Evolutionary conservation across 2,329 filamentous ascomycete species (phyloP).

Genomic region (Pseudogymnoascus sp.): DNA sequence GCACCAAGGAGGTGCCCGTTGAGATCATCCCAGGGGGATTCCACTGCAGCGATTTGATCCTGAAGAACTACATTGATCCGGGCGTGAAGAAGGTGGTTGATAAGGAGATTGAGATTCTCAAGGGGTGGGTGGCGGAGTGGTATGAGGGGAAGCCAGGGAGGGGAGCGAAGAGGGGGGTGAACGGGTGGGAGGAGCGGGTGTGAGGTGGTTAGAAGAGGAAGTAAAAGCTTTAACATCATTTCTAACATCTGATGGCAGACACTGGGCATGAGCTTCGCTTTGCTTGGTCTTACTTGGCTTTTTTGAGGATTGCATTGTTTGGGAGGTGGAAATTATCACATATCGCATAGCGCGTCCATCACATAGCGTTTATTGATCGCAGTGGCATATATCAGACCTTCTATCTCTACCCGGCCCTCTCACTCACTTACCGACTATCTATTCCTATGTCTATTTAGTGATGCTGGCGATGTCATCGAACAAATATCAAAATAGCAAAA

Average conservation of each 20-base stretch:
- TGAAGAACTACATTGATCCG: slow-evolving; percentile 39
- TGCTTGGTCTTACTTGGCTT: neutral
- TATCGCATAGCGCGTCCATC: neutral
- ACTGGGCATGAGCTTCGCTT: neutral
- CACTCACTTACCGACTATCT: neutral
- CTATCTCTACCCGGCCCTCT: neutral
- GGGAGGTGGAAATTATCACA: neutral
- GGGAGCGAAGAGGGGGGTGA: neutral
- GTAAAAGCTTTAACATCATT: neutral
- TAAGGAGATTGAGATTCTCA: slow-evolving; percentile 40
- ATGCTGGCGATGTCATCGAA: neutral
- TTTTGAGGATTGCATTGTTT: neutral
- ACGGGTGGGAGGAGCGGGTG: neutral
- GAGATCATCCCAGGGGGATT: slow-evolving; percentile 44
- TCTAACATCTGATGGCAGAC: neutral
- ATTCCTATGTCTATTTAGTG: neutral
- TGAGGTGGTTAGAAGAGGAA: neutral
- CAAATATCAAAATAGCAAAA: neutral
- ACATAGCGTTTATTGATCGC: neutral
- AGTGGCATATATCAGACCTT: neutral
- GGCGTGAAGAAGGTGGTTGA: slow-evolving; percentile 42
- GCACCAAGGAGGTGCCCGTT: slow-evolving; percentile 40
- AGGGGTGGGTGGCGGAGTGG: slow-evolving; percentile 45
- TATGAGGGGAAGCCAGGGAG: slow-evolving; percentile 17
- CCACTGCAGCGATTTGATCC: slow-evolving; percentile 47